Evolutionary conservation across 208 protist species (phyloP).

Genomic region (Trichomonas vaginalis): DNA sequence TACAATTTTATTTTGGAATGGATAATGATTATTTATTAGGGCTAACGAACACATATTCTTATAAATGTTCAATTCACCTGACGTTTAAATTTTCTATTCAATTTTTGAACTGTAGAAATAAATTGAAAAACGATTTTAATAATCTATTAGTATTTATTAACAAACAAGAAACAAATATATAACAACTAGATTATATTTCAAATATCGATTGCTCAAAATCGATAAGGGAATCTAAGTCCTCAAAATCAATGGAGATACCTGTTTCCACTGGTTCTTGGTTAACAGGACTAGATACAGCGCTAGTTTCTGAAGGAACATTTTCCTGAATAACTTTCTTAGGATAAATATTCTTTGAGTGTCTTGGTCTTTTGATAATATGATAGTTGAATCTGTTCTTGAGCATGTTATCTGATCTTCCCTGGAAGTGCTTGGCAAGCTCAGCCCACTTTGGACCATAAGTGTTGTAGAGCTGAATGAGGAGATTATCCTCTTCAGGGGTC

Average conservation of each 20-base stretch:
- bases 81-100: too few species aligned
- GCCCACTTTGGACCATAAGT: not conserved
- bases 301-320: not conserved
- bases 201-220: not conserved
- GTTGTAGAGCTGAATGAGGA: not conserved
- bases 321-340: not conserved
- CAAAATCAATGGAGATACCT: not conserved
- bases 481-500: not conserved
- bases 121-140: too few species aligned
- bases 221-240: not conserved
- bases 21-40: too few species aligned
- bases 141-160: too few species aligned
- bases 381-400: not conserved
- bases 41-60: too few species aligned
- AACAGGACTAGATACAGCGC: not conserved
- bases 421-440: not conserved
- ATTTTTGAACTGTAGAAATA: too few species aligned
- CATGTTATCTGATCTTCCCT: not conserved
- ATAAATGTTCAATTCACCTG: too few species aligned
- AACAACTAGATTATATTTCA: not conserved
- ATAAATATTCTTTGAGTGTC: not conserved
- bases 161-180: too few species aligned
- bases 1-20: too few species aligned
- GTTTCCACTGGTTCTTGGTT: not conserved
- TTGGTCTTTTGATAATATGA: not conserved